A percentile compares a stretch with the other conserved stretches of the same genome.
phyloP scores from a whole-genome alignment of 1,139 yeast species.

The Spathaspora sp. region DNA sequence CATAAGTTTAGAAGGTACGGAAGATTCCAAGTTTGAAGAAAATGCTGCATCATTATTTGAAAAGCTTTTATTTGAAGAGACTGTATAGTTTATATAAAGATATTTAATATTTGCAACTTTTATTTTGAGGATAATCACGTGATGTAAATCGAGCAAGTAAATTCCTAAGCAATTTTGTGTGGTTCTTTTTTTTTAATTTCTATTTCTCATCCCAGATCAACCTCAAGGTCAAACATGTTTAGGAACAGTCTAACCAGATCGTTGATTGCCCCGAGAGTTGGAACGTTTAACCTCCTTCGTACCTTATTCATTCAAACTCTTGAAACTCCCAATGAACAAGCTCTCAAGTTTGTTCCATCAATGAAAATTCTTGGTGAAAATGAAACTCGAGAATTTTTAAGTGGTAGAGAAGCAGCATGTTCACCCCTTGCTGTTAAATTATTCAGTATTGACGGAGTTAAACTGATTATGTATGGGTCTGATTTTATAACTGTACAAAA shows the following conservation, averaged over 20 bases:
- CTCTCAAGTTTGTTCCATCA: slow-evolving; percentile 43
- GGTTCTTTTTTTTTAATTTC: background rate
- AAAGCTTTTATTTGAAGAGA: slow-evolving; percentile 36
- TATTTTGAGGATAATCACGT: background rate
- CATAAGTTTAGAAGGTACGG: slow-evolving; percentile 44
- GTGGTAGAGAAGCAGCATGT: slow-evolving; percentile 55
- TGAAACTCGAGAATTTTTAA: slow-evolving; percentile 53
- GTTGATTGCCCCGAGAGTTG: background rate
- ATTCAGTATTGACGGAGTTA: slow-evolving; percentile 51
- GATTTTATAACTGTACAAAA: slow-evolving; percentile 86
- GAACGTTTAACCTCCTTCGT: slow-evolving; percentile 13
- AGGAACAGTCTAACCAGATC: background rate
- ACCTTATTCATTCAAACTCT: slow-evolving; percentile 40
- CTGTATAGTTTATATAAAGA: background rate
- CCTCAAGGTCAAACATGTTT: background rate
- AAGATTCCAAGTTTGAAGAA: slow-evolving; percentile 48
- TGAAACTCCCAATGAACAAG: slow-evolving; percentile 50
- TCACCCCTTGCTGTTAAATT: slow-evolving; percentile 57
- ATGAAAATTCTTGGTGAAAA: slow-evolving; percentile 42
- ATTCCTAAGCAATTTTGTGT: background rate
- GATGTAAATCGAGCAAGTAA: background rate
- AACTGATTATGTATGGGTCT: slow-evolving; percentile 53
- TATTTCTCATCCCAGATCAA: slow-evolving; percentile 1
- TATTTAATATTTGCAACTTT: background rate
- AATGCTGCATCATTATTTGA: slow-evolving; percentile 56